These are phyloP conservation scores for Fusarium sp. DNA, from an alignment of 2,329 filamentous ascomycete species.

Conservation along the genomic window DNA sequence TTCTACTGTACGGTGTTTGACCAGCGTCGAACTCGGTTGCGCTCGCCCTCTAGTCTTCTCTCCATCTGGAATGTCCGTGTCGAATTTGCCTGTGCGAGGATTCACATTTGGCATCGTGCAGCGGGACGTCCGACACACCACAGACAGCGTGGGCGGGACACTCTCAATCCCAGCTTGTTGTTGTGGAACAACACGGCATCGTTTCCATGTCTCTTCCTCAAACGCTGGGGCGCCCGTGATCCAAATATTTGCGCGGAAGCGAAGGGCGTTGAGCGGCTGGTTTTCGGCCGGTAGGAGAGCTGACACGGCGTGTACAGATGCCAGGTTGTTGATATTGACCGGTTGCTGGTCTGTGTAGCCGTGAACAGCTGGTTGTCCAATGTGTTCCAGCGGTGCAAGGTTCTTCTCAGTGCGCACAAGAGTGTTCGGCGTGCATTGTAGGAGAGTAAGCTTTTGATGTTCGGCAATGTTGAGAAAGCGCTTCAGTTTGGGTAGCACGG, in stretches of 20 bases:
- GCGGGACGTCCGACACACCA: constrained; percentile 38
- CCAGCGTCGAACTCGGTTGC: constrained; percentile 47
- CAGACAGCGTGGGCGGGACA: constrained; percentile 17
- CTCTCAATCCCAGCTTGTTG: too few species aligned
- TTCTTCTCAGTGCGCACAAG: constrained; percentile 30
- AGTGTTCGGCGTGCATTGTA: constrained; percentile 21
- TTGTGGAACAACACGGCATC: constrained; percentile 15
- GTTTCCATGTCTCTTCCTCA: constrained; percentile 36
- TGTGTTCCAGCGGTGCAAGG: constrained; percentile 27
- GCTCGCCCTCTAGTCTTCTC: constrained; percentile 40
- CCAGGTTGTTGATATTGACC: constrained; percentile 34
- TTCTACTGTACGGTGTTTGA: constrained; percentile 43
- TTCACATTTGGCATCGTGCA: constrained; percentile 39
- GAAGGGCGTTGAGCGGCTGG: constrained; percentile 37
- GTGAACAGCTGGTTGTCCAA: constrained; percentile 31
- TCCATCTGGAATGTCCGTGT: constrained; percentile 4
- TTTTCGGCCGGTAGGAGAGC: constrained; percentile 22
- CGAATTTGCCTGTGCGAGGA: constrained; percentile 22
- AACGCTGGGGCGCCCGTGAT: constrained; percentile 31
- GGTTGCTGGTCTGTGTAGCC: constrained; percentile 42
- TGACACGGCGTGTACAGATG: constrained; percentile 35
- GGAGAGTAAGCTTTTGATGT: constrained; percentile 23
- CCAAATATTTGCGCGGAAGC: constrained; percentile 39
- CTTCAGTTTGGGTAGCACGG: constrained; percentile 23
- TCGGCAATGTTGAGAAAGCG: constrained; percentile 24